Evolutionary conservation across 2,329 filamentous ascomycete species (phyloP).

Genomic region (Ascochyta viciae-villosae): DNA sequence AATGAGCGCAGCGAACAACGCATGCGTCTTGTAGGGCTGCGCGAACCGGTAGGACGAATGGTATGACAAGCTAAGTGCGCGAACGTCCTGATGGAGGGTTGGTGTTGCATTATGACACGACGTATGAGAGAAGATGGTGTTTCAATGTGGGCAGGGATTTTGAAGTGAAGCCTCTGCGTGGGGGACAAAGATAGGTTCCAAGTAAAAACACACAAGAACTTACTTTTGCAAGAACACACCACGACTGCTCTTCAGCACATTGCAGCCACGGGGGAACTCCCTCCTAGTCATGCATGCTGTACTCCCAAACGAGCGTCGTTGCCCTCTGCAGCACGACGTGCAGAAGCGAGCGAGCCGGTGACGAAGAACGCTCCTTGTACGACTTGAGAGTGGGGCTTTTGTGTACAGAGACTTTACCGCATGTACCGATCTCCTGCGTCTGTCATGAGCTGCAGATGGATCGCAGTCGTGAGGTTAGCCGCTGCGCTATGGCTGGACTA

Average conservation of each 20-base stretch:
- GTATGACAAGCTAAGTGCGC: slow-evolving; percentile 1
- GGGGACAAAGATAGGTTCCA: no score
- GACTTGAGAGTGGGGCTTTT: slow-evolving; percentile 22
- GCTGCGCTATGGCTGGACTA: slow-evolving; percentile 29
- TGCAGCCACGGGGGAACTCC: neutral
- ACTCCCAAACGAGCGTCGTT: slow-evolving; percentile 13
- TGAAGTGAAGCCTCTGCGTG: no score
- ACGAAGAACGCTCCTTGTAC: slow-evolving; percentile 25
- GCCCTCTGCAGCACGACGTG: slow-evolving; percentile 21
- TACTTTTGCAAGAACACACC: no score
- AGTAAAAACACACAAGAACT: no score
- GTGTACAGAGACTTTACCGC: slow-evolving; percentile 28
- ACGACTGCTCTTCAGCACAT: neutral
- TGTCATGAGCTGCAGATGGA: slow-evolving; percentile 30
- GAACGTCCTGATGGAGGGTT: slow-evolving; percentile 4
- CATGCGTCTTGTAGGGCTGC: slow-evolving; percentile 25
- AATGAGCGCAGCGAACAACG: slow-evolving; percentile 24
- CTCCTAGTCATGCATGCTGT: slow-evolving; percentile 3
- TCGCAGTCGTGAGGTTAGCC: slow-evolving; percentile 21
- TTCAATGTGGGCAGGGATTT: neutral
- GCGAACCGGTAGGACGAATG: slow-evolving; percentile 35
- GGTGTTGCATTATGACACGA: slow-evolving; percentile 3
- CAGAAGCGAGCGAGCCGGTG: slow-evolving; percentile 27
- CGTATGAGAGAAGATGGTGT: neutral
- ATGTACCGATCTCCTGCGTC: slow-evolving; percentile 22